These are phyloP conservation scores for Trichoderma harzianum DNA, from an alignment of 2,329 filamentous ascomycete genomes.

Conservation along the genomic window DNA sequence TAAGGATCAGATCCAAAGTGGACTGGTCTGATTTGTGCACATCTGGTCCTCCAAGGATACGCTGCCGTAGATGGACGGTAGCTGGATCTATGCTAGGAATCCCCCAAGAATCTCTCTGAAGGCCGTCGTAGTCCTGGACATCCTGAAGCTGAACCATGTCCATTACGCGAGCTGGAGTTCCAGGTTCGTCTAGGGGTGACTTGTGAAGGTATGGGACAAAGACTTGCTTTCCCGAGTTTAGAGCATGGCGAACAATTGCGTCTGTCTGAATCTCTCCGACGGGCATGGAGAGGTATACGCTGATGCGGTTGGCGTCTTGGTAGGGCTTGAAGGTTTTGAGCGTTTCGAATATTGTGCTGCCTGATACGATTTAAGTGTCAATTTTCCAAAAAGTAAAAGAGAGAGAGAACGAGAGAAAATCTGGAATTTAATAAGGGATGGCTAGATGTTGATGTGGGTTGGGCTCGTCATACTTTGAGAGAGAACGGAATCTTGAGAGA, in stretches of 20 bases:
- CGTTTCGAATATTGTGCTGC: conserved; percentile 59
- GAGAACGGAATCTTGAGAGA: conserved; percentile 60
- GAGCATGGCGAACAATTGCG: conserved; percentile 75
- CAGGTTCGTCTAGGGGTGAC: conserved; percentile 42
- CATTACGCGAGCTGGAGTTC: conserved; percentile 70
- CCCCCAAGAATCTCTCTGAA: conserved; percentile 82
- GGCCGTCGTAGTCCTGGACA: conserved; percentile 71
- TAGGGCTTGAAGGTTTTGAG: conserved; percentile 71
- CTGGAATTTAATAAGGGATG: background rate
- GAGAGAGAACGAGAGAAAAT: too few species aligned
- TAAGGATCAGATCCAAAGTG: conserved; percentile 77
- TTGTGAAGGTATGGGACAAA: conserved; percentile 88
- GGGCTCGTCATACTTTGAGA: conserved; percentile 62
- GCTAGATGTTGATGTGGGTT: background rate
- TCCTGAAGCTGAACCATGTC: conserved; percentile 84
- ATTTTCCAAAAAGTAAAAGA: background rate
- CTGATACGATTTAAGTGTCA: conserved; percentile 40
- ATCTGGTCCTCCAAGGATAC: conserved; percentile 66
- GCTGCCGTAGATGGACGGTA: conserved; percentile 63
- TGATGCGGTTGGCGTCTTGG: conserved; percentile 68
- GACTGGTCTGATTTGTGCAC: conserved; percentile 39
- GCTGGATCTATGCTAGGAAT: conserved; percentile 78
- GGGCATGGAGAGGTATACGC: conserved; percentile 93
- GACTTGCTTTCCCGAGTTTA: conserved; percentile 74
- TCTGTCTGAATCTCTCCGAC: conserved; percentile 80